Base-by-base conservation (phyloP, 2,329 filamentous ascomycete species). In the Beauveria australis region DNA sequence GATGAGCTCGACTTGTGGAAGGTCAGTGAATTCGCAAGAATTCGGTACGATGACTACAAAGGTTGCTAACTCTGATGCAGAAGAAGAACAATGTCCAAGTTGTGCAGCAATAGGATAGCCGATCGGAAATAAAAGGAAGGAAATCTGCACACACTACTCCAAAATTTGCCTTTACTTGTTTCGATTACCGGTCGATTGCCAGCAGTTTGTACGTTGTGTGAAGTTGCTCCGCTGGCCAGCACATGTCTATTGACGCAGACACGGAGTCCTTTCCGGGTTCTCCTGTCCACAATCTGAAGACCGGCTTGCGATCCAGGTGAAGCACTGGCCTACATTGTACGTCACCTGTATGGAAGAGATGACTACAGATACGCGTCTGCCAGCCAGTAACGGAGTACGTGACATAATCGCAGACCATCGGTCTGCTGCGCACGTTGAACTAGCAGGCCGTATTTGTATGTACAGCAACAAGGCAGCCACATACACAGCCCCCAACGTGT, bases 1-100 rank as follows among this genome's bases (percentile, higher is more conserved):
- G 86, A 91, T 47, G 94, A 99, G 72, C 84, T 99, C 80, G 93
- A 99, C 73, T 92, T 88, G 75, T 99, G 94, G 94, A 99, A 99
- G 91, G 93, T 95, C 60, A 22, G 56, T 16, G 12, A 18, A n/a
- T 3, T 49, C 22, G 43, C 28, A 30, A 26, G 41, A 19, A 24
- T 30, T 37, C 33, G 24, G 5, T 7, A 37, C 4, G 28, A 18
- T 8, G 26, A 7, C 7, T 30, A 41, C 46, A 5, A 9, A 40
- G 14, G 33, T 46, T 8, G 65, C 67, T 58, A 57, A 62, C 62
- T 60, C 62, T 60, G 60, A 41, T 71, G 72, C 74, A 92, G 89
- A 92, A 92, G 75, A 92, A 92, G 84, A 91, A 94, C 77, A 93
- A 93, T 70, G 84, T 94, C 56, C 89, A 93, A 73, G 88, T 93